phyloP scores from a whole-genome alignment of 352 stramenopile genomes.

The Globisporangium radiosum region DNA sequence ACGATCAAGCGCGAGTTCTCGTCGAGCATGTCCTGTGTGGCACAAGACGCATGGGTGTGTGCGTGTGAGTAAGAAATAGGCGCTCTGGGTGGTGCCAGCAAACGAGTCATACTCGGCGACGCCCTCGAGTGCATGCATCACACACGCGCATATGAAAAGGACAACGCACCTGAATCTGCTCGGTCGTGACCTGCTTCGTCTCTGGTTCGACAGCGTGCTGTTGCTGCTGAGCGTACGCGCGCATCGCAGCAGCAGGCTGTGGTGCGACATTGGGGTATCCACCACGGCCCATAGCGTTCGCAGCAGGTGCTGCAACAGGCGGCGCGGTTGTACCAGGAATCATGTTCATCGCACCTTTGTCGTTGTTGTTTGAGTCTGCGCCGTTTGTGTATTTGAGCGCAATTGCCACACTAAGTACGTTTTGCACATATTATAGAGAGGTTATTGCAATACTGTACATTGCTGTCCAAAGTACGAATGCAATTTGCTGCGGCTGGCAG shows the following conservation, averaged over 20 bases:
- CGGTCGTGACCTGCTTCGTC: conserved; percentile 65
- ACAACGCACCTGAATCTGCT: conserved; percentile 70
- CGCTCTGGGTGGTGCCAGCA: not conserved
- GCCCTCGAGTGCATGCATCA: not conserved
- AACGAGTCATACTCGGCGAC: not conserved
- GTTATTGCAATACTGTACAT: not conserved
- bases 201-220: conserved; percentile 21
- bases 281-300: conserved; percentile 19
- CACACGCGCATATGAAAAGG: not conserved
- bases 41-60: not conserved
- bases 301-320: not conserved
- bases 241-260: conserved; percentile 2
- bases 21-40: conserved; percentile 72
- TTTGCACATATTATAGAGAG: not conserved
- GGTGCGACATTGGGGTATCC: conserved; percentile 4
- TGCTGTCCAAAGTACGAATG: not conserved
- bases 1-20: conserved; percentile 85
- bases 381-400: not conserved
- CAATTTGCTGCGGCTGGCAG: too few relatives aligned
- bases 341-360: conserved; percentile 1
- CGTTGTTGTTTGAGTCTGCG: too few relatives aligned
- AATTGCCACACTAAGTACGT: not conserved
- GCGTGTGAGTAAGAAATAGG: not conserved
- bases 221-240: conserved; percentile 20
- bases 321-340: conserved; percentile 1